phyloP scores from a whole-genome alignment of 2,329 filamentous ascomycete genomes.

The Neophaeococcomyces aloes region DNA sequence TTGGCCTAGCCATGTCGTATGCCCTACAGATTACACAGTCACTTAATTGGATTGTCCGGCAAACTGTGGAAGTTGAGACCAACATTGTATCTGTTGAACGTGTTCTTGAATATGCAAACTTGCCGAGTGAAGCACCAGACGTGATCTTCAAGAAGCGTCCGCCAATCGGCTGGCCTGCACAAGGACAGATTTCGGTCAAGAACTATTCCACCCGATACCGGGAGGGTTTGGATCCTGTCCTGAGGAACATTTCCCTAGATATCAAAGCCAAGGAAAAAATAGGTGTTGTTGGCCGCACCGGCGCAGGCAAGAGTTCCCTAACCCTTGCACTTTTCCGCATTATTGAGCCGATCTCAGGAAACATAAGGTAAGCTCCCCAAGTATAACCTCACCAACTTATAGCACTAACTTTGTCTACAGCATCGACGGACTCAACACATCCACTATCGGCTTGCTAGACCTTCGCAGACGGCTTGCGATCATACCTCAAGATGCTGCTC shows the following conservation, averaged over 20 bases:
- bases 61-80: slow-evolving; percentile 99
- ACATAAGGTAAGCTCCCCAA: slow-evolving; percentile 45
- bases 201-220: slow-evolving; percentile 93
- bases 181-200: slow-evolving; percentile 79
- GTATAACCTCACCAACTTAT: background rate
- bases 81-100: slow-evolving; percentile 98
- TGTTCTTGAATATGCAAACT: slow-evolving; percentile 83
- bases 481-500: slow-evolving; percentile 91
- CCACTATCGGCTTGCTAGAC: slow-evolving; percentile 79
- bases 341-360: slow-evolving; percentile 73
- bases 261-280: slow-evolving; percentile 98
- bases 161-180: slow-evolving; percentile 79
- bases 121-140: slow-evolving; percentile 90
- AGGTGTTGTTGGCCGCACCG: slow-evolving; percentile 89
- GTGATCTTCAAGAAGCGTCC: slow-evolving; percentile 81
- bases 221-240: slow-evolving; percentile 75
- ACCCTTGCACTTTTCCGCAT: slow-evolving; percentile 91
- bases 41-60: slow-evolving; percentile 96
- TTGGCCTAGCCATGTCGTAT: slow-evolving; percentile 94
- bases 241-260: slow-evolving; percentile 83
- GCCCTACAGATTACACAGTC: slow-evolving; percentile 94
- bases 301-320: slow-evolving; percentile 88
- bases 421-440: slow-evolving; percentile 84
- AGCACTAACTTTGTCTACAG: slow-evolving; percentile 28
- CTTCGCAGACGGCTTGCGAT: slow-evolving; percentile 83